These are phyloP conservation scores for Annona squamosa DNA, from an alignment of 164 flowering plant genomes.

Conservation along the genomic window DNA sequence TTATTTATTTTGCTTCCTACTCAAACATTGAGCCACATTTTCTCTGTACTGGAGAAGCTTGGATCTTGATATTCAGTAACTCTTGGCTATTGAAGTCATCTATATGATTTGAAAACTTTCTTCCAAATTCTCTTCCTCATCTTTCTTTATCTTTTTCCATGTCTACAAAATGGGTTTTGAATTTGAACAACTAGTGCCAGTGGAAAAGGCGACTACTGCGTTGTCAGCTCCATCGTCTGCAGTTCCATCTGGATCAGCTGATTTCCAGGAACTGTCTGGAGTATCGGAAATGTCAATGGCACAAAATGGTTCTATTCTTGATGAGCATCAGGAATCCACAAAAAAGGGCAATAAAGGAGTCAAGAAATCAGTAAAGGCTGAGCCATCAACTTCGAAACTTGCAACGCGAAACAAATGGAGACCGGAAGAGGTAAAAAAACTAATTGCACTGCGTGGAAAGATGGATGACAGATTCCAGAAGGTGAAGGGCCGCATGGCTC, in stretches of 20 bases:
- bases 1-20: too few species aligned
- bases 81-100: too few species aligned
- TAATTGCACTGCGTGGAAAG: conserved; percentile 68
- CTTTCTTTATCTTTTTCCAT: too few species aligned
- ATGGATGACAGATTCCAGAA: conserved; percentile 67
- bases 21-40: too few species aligned
- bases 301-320: conserved; percentile 18
- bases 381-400: conserved; percentile 34
- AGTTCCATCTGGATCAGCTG: conserved; percentile 24
- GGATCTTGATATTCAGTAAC: too few species aligned
- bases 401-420: conserved; percentile 77
- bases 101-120: too few species aligned
- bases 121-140: too few species aligned
- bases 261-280: conserved; percentile 40
- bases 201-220: conserved; percentile 32
- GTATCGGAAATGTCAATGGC: conserved; percentile 21
- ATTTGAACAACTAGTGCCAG: conserved; percentile 24
- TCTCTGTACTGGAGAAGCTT: too few species aligned
- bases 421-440: conserved; percentile 72
- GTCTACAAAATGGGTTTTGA: conserved; percentile 13
- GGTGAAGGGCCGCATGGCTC: conserved; percentile 79
- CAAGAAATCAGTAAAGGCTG: conserved; percentile 14
- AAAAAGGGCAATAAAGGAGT: not conserved
- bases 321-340: conserved; percentile 20
- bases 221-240: conserved; percentile 18